These are phyloP conservation scores for Nannizzia gypsea DNA, from an alignment of 2,329 filamentous ascomycete species.

Conservation along the genomic window DNA sequence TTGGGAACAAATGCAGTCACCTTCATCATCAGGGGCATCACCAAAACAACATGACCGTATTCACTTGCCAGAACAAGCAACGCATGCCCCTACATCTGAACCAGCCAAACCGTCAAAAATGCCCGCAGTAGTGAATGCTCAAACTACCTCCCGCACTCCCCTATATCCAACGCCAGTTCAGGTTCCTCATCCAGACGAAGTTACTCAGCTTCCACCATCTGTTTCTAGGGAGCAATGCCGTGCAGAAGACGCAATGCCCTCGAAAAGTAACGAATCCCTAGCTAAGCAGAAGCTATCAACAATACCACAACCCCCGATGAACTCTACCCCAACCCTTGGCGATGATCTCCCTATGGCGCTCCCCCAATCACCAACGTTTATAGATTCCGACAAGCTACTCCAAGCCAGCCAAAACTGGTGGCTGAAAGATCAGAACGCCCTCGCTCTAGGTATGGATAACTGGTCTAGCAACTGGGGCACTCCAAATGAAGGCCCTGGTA, in stretches of 20 bases:
- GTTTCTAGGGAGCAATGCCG: neutral
- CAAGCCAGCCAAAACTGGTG: slow-evolving; percentile 55
- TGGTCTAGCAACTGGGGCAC: slow-evolving; percentile 22
- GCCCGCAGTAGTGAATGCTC: neutral
- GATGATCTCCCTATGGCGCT: neutral
- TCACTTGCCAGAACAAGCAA: neutral
- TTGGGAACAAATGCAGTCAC: slow-evolving; percentile 49
- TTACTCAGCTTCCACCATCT: neutral
- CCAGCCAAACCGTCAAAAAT: neutral
- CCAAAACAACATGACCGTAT: slow-evolving; percentile 1
- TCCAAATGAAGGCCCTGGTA: neutral
- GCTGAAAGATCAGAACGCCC: slow-evolving; percentile 49
- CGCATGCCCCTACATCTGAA: neutral
- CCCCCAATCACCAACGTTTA: slow-evolving; percentile 31
- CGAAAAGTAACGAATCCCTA: neutral
- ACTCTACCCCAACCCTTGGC: neutral
- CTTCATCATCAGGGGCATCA: slow-evolving; percentile 20
- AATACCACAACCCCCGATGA: neutral
- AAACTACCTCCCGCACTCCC: neutral
- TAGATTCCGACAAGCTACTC: slow-evolving; percentile 48
- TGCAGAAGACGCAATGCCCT: neutral
- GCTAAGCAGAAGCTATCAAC: neutral
- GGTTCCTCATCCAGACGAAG: neutral
- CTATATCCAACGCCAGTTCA: neutral
- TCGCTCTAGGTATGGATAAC: slow-evolving; percentile 51